phyloP scores from a whole-genome alignment of 2,329 filamentous ascomycete genomes.

The Trichoderma koningii region DNA sequence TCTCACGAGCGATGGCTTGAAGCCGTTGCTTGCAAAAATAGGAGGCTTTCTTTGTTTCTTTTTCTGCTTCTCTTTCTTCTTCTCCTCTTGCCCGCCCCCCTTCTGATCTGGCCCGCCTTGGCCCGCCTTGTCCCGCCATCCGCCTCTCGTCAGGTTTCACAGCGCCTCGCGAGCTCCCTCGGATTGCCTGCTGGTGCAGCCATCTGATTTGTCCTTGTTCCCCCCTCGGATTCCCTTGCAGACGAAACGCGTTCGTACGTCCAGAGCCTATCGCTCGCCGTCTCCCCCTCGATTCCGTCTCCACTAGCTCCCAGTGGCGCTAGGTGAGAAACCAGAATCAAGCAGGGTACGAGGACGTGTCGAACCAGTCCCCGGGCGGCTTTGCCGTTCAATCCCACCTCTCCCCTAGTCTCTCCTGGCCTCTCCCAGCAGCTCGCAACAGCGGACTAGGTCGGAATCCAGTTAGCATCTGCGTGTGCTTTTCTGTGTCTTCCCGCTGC shows the following conservation, averaged over 20 bases:
- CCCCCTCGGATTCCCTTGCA: conserved; percentile 20
- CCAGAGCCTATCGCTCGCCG: conserved; percentile 17
- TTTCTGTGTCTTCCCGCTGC: not conserved
- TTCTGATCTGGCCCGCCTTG: conserved; percentile 9
- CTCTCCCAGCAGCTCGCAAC: conserved; percentile 8
- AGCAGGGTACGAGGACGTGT: conserved; percentile 16
- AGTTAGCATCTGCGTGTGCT: conserved; percentile 21
- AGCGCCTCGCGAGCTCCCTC: conserved; percentile 23
- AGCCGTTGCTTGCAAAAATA: conserved; percentile 1
- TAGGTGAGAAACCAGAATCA: conserved; percentile 24
- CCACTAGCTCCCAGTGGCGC: conserved; percentile 20
- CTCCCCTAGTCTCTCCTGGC: conserved; percentile 10
- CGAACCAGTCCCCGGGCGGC: conserved; percentile 8
- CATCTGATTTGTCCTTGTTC: conserved; percentile 18
- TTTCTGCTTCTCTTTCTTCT: not conserved
- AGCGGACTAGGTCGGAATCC: conserved; percentile 14
- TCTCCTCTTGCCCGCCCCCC: not conserved
- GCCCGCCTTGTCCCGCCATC: conserved; percentile 6
- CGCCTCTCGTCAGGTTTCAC: conserved; percentile 13
- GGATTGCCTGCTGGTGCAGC: conserved; percentile 13
- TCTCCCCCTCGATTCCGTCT: conserved; percentile 19
- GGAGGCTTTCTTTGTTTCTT: conserved; percentile 1
- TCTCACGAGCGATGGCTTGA: no score
- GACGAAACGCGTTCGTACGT: conserved; percentile 24
- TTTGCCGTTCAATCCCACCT: not conserved